Evolutionary conservation across 768 basidiomycete species (phyloP).

Genomic region (Naganishia friedmannii): DNA sequence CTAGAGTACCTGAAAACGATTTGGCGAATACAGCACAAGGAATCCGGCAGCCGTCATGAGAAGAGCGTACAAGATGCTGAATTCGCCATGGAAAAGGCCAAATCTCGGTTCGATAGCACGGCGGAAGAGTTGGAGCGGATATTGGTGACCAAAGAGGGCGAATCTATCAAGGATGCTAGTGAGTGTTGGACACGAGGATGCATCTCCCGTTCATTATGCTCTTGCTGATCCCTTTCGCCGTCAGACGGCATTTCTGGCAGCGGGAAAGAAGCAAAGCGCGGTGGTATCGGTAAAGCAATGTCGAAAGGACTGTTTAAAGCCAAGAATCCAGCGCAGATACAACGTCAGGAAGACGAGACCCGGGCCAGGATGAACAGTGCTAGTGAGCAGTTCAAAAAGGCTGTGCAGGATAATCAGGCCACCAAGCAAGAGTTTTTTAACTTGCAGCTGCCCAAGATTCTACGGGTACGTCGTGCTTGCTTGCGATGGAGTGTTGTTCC

Average conservation of each 20-base stretch:
- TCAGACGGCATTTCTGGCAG: constrained; percentile 58
- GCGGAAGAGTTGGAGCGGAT: constrained; percentile 93
- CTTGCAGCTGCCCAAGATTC: constrained; percentile 86
- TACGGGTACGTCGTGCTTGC: constrained; percentile 66
- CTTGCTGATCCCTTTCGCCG: constrained; percentile 34
- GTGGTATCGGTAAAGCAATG: constrained; percentile 84
- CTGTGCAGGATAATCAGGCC: constrained; percentile 80
- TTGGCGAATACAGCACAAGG: constrained; percentile 70
- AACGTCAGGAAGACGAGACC: constrained; percentile 92
- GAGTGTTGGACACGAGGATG: constrained; percentile 49
- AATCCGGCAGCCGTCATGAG: constrained; percentile 82
- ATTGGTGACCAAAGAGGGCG: constrained; percentile 90
- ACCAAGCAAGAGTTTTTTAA: constrained; percentile 97
- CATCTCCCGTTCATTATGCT: constrained; percentile 34
- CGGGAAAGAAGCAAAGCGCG: constrained; percentile 61
- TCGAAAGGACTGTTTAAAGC: constrained; percentile 88
- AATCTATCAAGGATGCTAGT: constrained; percentile 68
- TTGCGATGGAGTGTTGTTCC: neutral
- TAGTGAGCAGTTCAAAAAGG: constrained; percentile 85
- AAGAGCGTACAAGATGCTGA: constrained; percentile 84
- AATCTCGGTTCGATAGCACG: constrained; percentile 75
- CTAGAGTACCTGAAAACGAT: too few relatives aligned
- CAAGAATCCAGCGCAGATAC: constrained; percentile 88
- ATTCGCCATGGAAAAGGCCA: constrained; percentile 77
- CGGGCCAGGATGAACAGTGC: constrained; percentile 76